Evolutionary conservation across 305 asterid genomes (phyloP), one percentile per base, ranked within the genome.

Genomic region (Stenogyne calaminthoides): DNA sequence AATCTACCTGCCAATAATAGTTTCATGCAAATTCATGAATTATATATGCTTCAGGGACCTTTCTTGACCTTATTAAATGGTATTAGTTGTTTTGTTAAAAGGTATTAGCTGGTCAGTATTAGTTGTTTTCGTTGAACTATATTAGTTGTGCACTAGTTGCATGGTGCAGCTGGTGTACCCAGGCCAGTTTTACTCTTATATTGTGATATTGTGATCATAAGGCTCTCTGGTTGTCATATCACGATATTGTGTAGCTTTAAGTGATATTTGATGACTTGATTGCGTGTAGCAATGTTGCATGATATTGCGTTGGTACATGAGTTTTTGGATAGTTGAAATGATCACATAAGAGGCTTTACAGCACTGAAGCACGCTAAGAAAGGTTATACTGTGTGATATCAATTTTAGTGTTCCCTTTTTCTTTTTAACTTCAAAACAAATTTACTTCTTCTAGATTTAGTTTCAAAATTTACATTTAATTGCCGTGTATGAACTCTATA

Each of bases 391-490:
- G 20, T 54, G 63, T 68, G 37, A 49, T 32, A 49, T 36, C n/a
- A 6, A 32, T 32, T 16, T 32, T 16, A 2, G 1, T 27, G 1
- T 14, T 22, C 29, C n/a, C 49, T 9, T n/a, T 22, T 20, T 8
- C 20, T 54, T 52, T 52, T 51, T 42, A 46, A 54, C 15, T 55
- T 52, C 55, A 0, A 62, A 9, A 6, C 20, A 16, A 18, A 19
- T 15, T 36, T 49, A 40, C 57, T 44, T 70, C 46, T 25, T 20
- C 49, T 15, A 46, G 46, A 42, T 58, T 20, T 57, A 57, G 44
- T 56, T 69, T 16, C 73, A 55, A n/a, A 54, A 9, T 58, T 54
- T 57, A 25, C 66, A n/a, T 58, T 40, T 54, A 18, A 36, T 19
- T n/a, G n/a, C n/a, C n/a, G n/a, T n/a, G n/a, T n/a, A n/a, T n/a